A percentile compares a stretch with the other conserved stretches of the same genome.
Evolutionary conservation across 768 basidiomycete genomes (phyloP).

Genomic region (Dentipellis fragilis): DNA sequence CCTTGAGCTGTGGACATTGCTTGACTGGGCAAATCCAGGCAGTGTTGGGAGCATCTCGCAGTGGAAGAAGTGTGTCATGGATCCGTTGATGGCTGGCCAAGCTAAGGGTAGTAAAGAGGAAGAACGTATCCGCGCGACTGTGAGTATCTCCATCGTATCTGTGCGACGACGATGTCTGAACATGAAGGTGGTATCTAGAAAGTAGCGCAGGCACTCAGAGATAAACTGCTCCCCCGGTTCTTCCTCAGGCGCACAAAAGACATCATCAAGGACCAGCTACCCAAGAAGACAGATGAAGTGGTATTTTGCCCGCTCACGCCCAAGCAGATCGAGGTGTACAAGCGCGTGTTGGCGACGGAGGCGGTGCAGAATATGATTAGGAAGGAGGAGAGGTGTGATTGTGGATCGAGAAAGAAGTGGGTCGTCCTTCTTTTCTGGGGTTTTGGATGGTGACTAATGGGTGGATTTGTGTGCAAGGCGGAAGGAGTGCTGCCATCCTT

Average conservation of each 20-base stretch:
- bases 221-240: slow-evolving; percentile 68
- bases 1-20: slow-evolving; percentile 83
- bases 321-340: slow-evolving; percentile 66
- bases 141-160: slow-evolving; percentile 20
- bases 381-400: slow-evolving; percentile 66
- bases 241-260: slow-evolving; percentile 81
- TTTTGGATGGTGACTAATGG: slow-evolving; percentile 13
- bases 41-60: slow-evolving; percentile 60
- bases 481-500: slow-evolving; percentile 46
- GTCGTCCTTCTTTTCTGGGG: not conserved
- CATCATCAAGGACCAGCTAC: slow-evolving; percentile 72
- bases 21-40: slow-evolving; percentile 88
- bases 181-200: slow-evolving; percentile 23
- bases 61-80: slow-evolving; percentile 67
- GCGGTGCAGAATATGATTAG: slow-evolving; percentile 63
- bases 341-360: slow-evolving; percentile 50
- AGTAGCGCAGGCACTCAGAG: slow-evolving; percentile 51
- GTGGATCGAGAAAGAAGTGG: slow-evolving; percentile 51
- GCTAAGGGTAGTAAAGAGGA: slow-evolving; percentile 53
- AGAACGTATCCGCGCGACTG: slow-evolving; percentile 44
- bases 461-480: slow-evolving; percentile 30
- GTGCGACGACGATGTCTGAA: not conserved
- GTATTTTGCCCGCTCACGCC: slow-evolving; percentile 86
- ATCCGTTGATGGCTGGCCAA: slow-evolving; percentile 61
- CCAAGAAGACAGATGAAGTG: slow-evolving; percentile 81